Evolutionary conservation across 2,329 filamentous ascomycete genomes (phyloP).

Genomic region (Ophiocordyceps camponoti-rufipedis): DNA sequence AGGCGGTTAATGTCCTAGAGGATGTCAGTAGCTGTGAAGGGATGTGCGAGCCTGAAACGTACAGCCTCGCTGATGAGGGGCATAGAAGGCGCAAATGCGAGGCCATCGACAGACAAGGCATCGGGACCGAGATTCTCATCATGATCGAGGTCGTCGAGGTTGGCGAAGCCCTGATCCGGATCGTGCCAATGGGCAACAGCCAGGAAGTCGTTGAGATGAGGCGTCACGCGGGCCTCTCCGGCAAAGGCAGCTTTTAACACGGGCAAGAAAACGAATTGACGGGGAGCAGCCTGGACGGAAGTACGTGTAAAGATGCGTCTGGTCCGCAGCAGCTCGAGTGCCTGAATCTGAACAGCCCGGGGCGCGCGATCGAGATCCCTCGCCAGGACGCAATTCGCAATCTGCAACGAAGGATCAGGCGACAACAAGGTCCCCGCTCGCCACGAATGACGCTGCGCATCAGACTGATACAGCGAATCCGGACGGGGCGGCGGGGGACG

Average conservation of each 20-base stretch:
- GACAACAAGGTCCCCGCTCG: background rate
- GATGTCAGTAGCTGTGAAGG: background rate
- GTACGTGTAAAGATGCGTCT: constrained; percentile 61
- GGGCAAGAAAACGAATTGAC: constrained; percentile 63
- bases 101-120: background rate
- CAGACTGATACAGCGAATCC: background rate
- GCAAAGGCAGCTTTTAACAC: constrained; percentile 36
- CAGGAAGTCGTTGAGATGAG: constrained; percentile 61
- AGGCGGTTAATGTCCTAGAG: constrained; percentile 39
- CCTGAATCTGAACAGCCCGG: constrained; percentile 70
- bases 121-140: background rate
- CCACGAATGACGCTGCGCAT: background rate
- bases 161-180: constrained; percentile 50
- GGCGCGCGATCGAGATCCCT: constrained; percentile 59
- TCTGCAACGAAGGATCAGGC: constrained; percentile 17
- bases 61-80: constrained; percentile 25
- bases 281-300: constrained; percentile 55
- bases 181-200: constrained; percentile 79
- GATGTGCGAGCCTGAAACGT: constrained; percentile 5
- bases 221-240: constrained; percentile 29
- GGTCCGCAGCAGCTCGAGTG: constrained; percentile 57
- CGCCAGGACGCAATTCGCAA: constrained; percentile 71
- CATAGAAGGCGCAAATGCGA: constrained; percentile 4
- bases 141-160: constrained; percentile 24
- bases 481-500: constrained; percentile 8